Conservation (phyloP, 2,329 filamentous ascomycete species). For the Fusarium virguliforme region DNA sequence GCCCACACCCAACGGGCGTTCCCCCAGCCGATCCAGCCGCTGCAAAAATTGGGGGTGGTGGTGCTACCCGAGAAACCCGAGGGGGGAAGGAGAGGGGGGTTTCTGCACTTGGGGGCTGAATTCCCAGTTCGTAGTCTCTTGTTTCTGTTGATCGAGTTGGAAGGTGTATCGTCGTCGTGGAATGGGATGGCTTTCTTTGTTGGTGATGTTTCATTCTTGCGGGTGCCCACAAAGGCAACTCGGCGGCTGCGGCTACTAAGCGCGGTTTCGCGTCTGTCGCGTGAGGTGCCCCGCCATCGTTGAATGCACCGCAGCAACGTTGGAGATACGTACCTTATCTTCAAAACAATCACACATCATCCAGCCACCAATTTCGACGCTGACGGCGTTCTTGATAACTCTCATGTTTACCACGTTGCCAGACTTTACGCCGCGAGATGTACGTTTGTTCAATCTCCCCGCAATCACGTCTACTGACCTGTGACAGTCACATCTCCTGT, state of each 20-base stretch:
- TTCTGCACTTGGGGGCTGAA: constrained; percentile 2
- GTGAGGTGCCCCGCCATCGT: constrained; percentile 42
- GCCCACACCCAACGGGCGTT: constrained; percentile 29
- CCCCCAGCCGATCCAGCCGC: constrained; percentile 41
- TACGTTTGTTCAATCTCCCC: constrained; percentile 58
- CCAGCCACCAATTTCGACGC: constrained; percentile 37
- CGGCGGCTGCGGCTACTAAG: constrained; percentile 46
- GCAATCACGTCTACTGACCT: constrained; percentile 25
- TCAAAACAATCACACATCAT: constrained; percentile 16
- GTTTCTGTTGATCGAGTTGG: constrained; percentile 4
- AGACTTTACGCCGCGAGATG: constrained; percentile 79
- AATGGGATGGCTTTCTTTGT: constrained; percentile 9
- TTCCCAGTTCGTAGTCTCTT: constrained; percentile 15
- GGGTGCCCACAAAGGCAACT: constrained; percentile 6
- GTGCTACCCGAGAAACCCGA: constrained; percentile 2
- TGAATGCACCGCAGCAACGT: constrained; percentile 38
- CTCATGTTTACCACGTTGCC: constrained; percentile 76
- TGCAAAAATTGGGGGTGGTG: constrained; percentile 22
- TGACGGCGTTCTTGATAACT: constrained; percentile 42
- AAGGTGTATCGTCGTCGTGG: not conserved
- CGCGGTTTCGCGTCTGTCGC: constrained; percentile 44
- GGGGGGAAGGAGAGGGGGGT: too few relatives aligned
- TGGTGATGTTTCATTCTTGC: constrained; percentile 32
- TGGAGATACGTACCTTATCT: constrained; percentile 5
- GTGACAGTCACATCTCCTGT: constrained; percentile 78